Base-by-base conservation (phyloP, 768 basidiomycete species). In the Gyrodon lividus region DNA sequence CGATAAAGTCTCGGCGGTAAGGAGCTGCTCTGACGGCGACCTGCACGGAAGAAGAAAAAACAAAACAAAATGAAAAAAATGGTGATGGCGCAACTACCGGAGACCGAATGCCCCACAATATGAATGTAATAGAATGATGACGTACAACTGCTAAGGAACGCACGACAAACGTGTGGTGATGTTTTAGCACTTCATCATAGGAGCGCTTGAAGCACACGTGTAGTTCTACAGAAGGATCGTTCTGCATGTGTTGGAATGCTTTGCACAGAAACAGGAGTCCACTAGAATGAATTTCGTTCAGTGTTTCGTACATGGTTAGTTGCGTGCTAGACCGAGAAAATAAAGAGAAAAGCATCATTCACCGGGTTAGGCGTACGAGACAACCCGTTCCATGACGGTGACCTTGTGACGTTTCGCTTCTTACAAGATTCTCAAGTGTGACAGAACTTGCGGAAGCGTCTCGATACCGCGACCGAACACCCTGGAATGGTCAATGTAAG, bases 171-270 rank as follows among this genome's bases (percentile, higher is more conserved):
- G 79, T 73, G 62, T 87, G 84, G 66, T 88, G 85, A 52, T 82
- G 83, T 46, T 68, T 72, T 44, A 90, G 74, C 16, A 87, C 81
- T 47, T 76, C 74, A 54, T 90, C 86, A 64, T 87, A 90, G 3
- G 88, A 77, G 37, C 79, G 73, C 66, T 77, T 80, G 73, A 90
- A 89, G 66, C 87, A 88, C 51, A 77, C 73, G 58, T 83, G 78
- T 40, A 88, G 70, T 55, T 86, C 83, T 2, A 75, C 61, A 22
- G 59, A 60, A 16, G 66, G 68, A 58, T 88, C 81, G 5, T 65
- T 66, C 56, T 84, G 86, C 74, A 83, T 80, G 59, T 82, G 75
- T 64, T 83, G 79, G 34, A 90, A 74, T 13, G 87, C 87, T 55
- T 75, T 75, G 65, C 82, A 86, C 2, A 84, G 82, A 59, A 89